Evolutionary conservation across 139 green algal species (phyloP).

Genomic region (Chlamydomonas sp.): DNA sequence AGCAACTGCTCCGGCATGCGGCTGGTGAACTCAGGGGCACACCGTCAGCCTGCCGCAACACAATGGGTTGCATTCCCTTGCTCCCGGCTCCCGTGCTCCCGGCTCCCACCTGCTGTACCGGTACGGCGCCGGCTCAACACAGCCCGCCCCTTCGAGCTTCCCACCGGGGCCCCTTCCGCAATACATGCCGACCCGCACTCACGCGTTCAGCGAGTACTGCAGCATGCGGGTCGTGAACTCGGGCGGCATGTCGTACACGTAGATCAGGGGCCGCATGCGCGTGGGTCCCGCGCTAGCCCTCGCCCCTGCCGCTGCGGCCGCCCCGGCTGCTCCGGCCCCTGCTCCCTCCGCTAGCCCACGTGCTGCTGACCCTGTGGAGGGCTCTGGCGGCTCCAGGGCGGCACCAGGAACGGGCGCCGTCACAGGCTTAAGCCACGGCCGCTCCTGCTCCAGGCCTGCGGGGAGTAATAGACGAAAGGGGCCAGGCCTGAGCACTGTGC

Average conservation of each 20-base stretch:
- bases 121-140: too few relatives aligned
- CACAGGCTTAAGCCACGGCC: constrained; percentile 42
- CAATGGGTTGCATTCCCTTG: too few relatives aligned
- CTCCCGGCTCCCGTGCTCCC: too few relatives aligned
- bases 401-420: constrained; percentile 13
- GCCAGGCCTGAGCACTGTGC: not conserved
- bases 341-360: not conserved
- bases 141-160: too few relatives aligned
- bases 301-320: not conserved
- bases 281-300: not conserved
- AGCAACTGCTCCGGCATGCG: too few relatives aligned
- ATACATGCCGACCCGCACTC: not conserved
- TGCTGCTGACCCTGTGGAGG: not conserved
- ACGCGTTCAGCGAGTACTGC: constrained; percentile 41
- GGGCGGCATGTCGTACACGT: constrained; percentile 64
- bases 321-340: not conserved
- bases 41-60: too few relatives aligned
- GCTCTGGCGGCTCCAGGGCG: not conserved
- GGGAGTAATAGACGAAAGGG: not conserved
- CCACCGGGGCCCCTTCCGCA: too few relatives aligned
- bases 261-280: constrained; percentile 60
- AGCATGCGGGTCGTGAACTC: constrained; percentile 56
- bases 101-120: too few relatives aligned
- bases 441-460: not conserved
- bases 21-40: too few relatives aligned